phyloP scores from a whole-genome alignment of 345 rosid genomes.

The Microcos paniculata region DNA sequence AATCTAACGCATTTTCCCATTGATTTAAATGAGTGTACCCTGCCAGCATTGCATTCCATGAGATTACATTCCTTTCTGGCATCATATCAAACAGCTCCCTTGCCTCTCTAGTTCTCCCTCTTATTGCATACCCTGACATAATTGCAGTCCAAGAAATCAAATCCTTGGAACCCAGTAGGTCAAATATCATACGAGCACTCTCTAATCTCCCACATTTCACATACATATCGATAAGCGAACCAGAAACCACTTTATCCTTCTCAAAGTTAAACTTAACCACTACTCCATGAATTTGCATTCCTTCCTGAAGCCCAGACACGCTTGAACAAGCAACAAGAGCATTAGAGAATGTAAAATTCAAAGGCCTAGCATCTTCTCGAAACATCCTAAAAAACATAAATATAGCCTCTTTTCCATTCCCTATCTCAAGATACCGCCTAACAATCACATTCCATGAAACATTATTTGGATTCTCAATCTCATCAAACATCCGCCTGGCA shows the following conservation, averaged over 20 bases:
- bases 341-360: slow-evolving; percentile 67
- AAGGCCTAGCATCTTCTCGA: slow-evolving; percentile 42
- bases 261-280: slow-evolving; percentile 42
- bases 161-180: slow-evolving; percentile 49
- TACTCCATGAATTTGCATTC: slow-evolving; percentile 70
- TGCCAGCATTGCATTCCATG: slow-evolving; percentile 87
- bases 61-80: slow-evolving; percentile 69
- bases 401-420: slow-evolving; percentile 55
- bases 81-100: slow-evolving; percentile 69
- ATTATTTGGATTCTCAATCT: slow-evolving; percentile 56
- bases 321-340: slow-evolving; percentile 77
- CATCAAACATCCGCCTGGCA: slow-evolving; percentile 73
- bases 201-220: slow-evolving; percentile 58
- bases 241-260: slow-evolving; percentile 54
- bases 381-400: slow-evolving; percentile 62
- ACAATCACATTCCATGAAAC: slow-evolving; percentile 92
- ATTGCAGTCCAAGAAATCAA: slow-evolving; percentile 72
- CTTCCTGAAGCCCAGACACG: slow-evolving; percentile 44
- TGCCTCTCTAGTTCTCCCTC: slow-evolving; percentile 60
- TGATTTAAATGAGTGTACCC: slow-evolving; percentile 51
- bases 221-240: slow-evolving; percentile 69
- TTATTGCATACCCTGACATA: slow-evolving; percentile 64
- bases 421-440: slow-evolving; percentile 73
- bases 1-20: slow-evolving; percentile 71
- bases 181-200: slow-evolving; percentile 60